Evolutionary conservation across 352 stramenopile species (phyloP).

Genomic region (Pythium coloratum): DNA sequence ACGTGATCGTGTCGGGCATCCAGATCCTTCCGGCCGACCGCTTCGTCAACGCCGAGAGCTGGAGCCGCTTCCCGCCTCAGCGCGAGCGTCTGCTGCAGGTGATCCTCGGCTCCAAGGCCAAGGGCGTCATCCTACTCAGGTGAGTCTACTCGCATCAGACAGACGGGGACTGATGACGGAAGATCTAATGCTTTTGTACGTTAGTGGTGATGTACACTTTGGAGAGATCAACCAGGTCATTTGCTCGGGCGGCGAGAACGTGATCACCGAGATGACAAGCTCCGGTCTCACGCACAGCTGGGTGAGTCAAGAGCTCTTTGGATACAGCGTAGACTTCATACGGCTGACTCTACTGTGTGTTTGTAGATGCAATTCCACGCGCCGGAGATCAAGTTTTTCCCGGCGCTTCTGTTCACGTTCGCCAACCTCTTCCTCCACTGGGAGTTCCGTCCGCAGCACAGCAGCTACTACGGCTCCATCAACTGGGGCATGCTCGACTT

Average conservation of each 20-base stretch:
- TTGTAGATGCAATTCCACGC: conserved; percentile 74
- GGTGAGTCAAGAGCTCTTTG: conserved; percentile 38
- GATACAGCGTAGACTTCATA: neutral
- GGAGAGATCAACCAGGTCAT: conserved; percentile 91
- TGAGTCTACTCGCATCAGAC: conserved; percentile 16
- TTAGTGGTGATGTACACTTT: conserved; percentile 92
- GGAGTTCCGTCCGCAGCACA: conserved; percentile 64
- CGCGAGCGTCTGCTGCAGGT: conserved; percentile 82
- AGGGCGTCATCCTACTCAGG: conserved; percentile 88
- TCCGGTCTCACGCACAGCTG: conserved; percentile 94
- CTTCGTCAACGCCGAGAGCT: conserved; percentile 87
- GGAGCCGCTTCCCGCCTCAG: conserved; percentile 84
- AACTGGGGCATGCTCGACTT: conserved; percentile 95
- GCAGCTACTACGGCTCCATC: conserved; percentile 82
- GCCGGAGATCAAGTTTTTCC: conserved; percentile 50
- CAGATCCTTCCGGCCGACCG: conserved; percentile 86
- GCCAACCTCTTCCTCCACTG: conserved; percentile 75
- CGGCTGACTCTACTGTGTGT: neutral
- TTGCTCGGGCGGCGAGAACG: conserved; percentile 67
- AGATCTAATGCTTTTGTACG: conserved; percentile 9
- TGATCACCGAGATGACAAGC: conserved; percentile 88
- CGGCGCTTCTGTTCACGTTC: conserved; percentile 66
- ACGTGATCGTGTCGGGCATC: conserved; percentile 92
- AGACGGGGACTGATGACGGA: neutral
- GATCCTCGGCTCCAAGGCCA: conserved; percentile 80